A percentile compares a stretch with the other conserved stretches of the same genome.
Conservation (phyloP, 2,329 filamentous ascomycete genomes). For the Pseudogymnoascus sp. region DNA sequence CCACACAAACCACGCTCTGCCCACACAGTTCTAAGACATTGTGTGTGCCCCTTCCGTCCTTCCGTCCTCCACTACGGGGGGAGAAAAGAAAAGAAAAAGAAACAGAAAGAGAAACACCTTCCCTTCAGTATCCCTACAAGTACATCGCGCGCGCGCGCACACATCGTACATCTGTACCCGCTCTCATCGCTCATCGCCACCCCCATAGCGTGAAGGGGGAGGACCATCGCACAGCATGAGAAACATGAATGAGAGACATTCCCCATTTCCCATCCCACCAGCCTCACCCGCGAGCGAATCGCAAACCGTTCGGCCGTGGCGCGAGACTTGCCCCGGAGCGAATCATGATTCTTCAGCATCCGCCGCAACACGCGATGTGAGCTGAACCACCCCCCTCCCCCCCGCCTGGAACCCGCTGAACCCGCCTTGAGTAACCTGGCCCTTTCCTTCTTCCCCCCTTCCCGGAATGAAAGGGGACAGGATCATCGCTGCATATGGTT, state of each 20-base stretch:
- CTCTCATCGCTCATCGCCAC: not conserved
- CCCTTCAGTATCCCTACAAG: not conserved
- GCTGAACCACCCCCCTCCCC: not conserved
- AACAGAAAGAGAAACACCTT: not conserved
- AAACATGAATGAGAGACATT: not conserved
- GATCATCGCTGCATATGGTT: constrained; percentile 6
- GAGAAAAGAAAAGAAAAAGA: not conserved
- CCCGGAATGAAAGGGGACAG: not conserved
- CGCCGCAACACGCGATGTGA: constrained; percentile 4
- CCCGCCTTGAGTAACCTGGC: not conserved
- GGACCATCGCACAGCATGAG: not conserved
- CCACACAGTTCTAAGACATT: not conserved
- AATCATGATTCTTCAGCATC: constrained; percentile 3
- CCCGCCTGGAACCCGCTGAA: not conserved
- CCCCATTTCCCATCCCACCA: not conserved
- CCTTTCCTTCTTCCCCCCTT: not conserved
- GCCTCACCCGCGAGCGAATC: not conserved
- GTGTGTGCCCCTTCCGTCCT: not conserved
- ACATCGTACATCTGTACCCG: not conserved
- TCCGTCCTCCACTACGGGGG: not conserved
- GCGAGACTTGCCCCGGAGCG: not conserved
- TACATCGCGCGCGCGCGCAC: not conserved
- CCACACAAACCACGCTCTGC: not conserved
- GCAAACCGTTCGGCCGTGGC: not conserved
- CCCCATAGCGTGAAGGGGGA: not conserved